Conservation (phyloP, 805 yeast genomes). For the Monosporozyma yasuniensis region DNA sequence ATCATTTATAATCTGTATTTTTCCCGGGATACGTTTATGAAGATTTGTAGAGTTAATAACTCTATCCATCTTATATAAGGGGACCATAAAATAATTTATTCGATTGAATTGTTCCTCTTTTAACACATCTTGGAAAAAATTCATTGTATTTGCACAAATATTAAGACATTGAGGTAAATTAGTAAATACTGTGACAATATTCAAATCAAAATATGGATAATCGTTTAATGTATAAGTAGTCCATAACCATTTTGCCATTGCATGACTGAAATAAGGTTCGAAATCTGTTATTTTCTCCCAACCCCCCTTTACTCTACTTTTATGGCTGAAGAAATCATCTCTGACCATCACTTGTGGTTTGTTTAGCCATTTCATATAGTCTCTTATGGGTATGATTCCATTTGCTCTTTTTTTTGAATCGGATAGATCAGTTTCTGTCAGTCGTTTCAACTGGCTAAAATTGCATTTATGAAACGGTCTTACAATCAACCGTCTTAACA, state of each 20-base stretch:
- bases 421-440: background rate
- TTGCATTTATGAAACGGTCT: background rate
- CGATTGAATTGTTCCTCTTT: slow-evolving; percentile 18
- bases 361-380: slow-evolving; percentile 2
- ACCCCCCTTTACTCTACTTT: background rate
- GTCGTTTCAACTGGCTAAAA: background rate
- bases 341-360: slow-evolving; percentile 4
- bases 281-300: slow-evolving; percentile 2
- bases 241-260: slow-evolving; percentile 65
- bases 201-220: slow-evolving; percentile 62
- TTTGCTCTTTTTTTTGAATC: background rate
- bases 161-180: slow-evolving; percentile 19
- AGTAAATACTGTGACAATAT: slow-evolving; percentile 22
- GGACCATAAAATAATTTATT: slow-evolving; percentile 21
- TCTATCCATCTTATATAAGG: slow-evolving; percentile 17
- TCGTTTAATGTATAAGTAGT: slow-evolving; percentile 59
- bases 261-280: slow-evolving; percentile 6
- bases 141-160: slow-evolving; percentile 14
- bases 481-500: background rate
- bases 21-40: slow-evolving; percentile 13
- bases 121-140: slow-evolving; percentile 12
- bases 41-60: background rate
- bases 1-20: slow-evolving; percentile 12
- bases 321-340: background rate
- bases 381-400: slow-evolving; percentile 1